Evolutionary conservation across 2,329 filamentous ascomycete genomes (phyloP).

Genomic region (Aspergillus sergii): DNA sequence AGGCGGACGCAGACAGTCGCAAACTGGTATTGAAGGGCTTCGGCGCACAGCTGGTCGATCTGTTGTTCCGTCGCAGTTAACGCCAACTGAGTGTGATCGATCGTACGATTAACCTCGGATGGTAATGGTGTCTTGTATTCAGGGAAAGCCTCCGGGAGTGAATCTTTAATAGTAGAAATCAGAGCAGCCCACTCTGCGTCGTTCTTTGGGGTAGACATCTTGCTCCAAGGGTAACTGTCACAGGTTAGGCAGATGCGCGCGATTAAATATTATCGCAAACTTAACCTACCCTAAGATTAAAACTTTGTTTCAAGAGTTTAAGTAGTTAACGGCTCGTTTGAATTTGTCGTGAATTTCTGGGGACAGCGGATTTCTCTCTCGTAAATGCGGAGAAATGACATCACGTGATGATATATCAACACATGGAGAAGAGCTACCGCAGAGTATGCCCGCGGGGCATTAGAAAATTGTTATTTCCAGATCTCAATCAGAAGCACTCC

Average conservation of each 20-base stretch:
- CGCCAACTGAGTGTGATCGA: conserved; percentile 48
- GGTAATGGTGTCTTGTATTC: conserved; percentile 29
- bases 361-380: neutral
- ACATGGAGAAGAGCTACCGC: neutral
- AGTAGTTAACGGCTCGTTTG: neutral
- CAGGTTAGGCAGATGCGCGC: neutral
- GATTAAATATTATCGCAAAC: neutral
- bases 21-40: conserved; percentile 51
- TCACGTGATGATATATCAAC: conserved; percentile 9
- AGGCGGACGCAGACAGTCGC: conserved; percentile 60
- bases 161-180: conserved; percentile 29
- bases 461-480: neutral
- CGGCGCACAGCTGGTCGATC: conserved; percentile 57
- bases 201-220: conserved; percentile 31
- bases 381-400: conserved; percentile 12
- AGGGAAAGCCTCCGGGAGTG: conserved; percentile 27
- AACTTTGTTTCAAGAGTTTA: neutral
- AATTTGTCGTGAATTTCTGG: neutral
- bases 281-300: neutral
- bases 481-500: neutral
- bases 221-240: neutral
- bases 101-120: conserved; percentile 34
- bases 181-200: conserved; percentile 37
- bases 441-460: neutral
- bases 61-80: conserved; percentile 49